Percentiles rank a stretch among this genome's conserved stretches.
Conservation (phyloP, 2,329 filamentous ascomycete genomes). For the Beauveria australis region DNA sequence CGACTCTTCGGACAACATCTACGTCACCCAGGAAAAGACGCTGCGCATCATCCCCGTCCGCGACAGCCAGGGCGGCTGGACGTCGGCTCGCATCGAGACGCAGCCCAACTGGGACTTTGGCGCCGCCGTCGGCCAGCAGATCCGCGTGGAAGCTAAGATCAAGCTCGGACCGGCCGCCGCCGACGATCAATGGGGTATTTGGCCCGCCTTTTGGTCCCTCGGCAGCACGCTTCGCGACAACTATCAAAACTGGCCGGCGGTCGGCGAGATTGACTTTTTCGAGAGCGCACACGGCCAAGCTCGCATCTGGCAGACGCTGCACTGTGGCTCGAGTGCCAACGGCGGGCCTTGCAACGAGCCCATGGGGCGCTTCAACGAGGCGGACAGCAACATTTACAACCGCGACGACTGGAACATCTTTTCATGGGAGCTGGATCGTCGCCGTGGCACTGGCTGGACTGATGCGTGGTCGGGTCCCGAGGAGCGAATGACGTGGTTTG, state of each 20-base stretch:
- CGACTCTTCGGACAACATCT: slow-evolving; percentile 29
- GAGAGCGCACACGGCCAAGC: slow-evolving; percentile 32
- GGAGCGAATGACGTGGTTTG: slow-evolving; percentile 28
- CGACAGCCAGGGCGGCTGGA: slow-evolving; percentile 29
- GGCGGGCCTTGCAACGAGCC: slow-evolving; percentile 36
- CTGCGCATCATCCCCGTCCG: slow-evolving; percentile 27
- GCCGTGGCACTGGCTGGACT: slow-evolving; percentile 3
- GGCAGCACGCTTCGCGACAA: slow-evolving; percentile 30
- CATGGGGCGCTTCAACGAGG: slow-evolving; percentile 22
- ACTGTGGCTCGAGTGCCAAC: slow-evolving; percentile 29
- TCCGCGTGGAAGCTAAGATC: slow-evolving; percentile 32
- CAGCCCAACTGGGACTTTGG: slow-evolving; percentile 25
- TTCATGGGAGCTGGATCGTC: slow-evolving; percentile 26
- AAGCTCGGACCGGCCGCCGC: slow-evolving; percentile 24
- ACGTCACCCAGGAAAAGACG: slow-evolving; percentile 26
- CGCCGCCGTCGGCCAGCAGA: slow-evolving; percentile 23
- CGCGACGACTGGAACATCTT: slow-evolving; percentile 26
- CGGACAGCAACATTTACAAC: slow-evolving; percentile 13
- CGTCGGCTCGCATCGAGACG: slow-evolving; percentile 37
- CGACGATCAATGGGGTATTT: slow-evolving; percentile 30
- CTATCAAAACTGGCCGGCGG: slow-evolving; percentile 32
- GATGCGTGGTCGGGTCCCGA: slow-evolving; percentile 15
- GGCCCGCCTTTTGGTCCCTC: slow-evolving; percentile 40
- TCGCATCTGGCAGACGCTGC: slow-evolving; percentile 28
- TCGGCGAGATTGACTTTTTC: slow-evolving; percentile 38